phyloP scores from a whole-genome alignment of 768 basidiomycete species.

The Pleurotus eryngii region DNA sequence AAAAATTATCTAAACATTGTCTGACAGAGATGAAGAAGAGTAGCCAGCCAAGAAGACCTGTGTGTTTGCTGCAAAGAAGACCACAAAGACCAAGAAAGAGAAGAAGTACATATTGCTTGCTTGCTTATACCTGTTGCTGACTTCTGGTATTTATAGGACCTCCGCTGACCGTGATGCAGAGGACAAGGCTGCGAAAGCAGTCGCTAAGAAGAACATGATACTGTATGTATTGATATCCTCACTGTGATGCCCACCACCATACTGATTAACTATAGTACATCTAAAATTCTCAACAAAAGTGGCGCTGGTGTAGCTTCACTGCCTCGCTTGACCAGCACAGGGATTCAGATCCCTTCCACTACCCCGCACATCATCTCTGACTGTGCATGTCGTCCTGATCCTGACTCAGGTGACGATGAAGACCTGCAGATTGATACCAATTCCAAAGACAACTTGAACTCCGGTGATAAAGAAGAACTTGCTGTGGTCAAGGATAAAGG shows the following conservation, averaged over 20 bases:
- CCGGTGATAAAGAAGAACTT: neutral
- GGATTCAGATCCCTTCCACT: neutral
- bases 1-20: no score
- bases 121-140: no score
- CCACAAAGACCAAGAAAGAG: no score
- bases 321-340: neutral
- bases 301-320: neutral
- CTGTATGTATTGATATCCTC: neutral
- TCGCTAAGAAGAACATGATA: neutral
- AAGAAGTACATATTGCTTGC: no score
- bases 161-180: neutral
- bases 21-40: no score
- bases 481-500: neutral
- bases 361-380: no score
- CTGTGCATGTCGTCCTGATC: no score
- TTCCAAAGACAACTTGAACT: no score
- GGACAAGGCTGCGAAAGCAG: neutral
- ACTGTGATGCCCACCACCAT: neutral
- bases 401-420: no score
- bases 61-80: no score
- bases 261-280: neutral
- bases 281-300: neutral
- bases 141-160: neutral
- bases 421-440: no score
- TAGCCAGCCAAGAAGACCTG: no score